These are phyloP conservation scores for Endogone sp. DNA, from an alignment of 192 early-diverging fungal genomes.

Conservation along the genomic window DNA sequence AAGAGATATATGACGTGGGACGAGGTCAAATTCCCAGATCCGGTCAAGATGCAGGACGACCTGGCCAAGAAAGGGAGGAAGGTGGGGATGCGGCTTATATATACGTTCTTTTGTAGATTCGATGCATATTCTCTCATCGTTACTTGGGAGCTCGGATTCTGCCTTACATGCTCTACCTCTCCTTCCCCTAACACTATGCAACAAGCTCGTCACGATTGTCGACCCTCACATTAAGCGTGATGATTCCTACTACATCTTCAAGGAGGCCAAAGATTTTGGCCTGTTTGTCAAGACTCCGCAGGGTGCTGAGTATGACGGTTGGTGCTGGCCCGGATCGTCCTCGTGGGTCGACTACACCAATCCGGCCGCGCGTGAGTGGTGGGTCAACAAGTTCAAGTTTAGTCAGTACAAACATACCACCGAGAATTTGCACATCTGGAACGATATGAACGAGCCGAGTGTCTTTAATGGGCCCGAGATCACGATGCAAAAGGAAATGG, in stretches of 20 bases:
- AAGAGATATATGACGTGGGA: conserved; percentile 99
- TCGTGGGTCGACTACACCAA: conserved; percentile 92
- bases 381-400: conserved; percentile 72
- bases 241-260: conserved; percentile 65
- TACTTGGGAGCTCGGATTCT: too few species aligned
- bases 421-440: conserved; percentile 85
- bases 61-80: conserved; percentile 73
- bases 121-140: too few species aligned
- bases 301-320: conserved; percentile 80
- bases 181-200: neutral
- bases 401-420: conserved; percentile 84
- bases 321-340: conserved; percentile 97
- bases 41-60: conserved; percentile 75
- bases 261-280: conserved; percentile 69
- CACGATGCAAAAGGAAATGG: conserved; percentile 90
- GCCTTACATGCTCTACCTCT: neutral
- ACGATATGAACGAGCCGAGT: conserved; percentile 99
- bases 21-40: conserved; percentile 82
- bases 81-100: conserved; percentile 45
- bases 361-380: conserved; percentile 73
- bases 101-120: neutral
- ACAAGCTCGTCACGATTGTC: conserved; percentile 87
- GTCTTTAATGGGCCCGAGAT: conserved; percentile 98
- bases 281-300: conserved; percentile 78
- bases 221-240: conserved; percentile 97